Conservation (phyloP, 805 yeast species). For the Kuraishia molischiana region DNA sequence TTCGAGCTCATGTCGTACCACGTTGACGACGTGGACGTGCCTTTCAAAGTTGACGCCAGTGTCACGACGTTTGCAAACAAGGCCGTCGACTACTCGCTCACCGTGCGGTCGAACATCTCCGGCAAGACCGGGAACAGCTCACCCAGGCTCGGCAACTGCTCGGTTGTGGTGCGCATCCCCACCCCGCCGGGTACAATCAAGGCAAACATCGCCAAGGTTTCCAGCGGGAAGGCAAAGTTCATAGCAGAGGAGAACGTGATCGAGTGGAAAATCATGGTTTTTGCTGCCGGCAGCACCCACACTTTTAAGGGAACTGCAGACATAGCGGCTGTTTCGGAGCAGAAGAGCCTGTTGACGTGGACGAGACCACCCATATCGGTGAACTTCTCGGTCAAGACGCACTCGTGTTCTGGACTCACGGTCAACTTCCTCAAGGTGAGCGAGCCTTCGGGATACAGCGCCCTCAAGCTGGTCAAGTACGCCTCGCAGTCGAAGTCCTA, state of each 20-base stretch:
- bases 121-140: constrained; percentile 47
- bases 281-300: constrained; percentile 57
- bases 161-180: constrained; percentile 57
- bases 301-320: constrained; percentile 41
- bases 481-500: constrained; percentile 68
- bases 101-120: constrained; percentile 53
- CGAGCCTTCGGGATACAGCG: constrained; percentile 49
- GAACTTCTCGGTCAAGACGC: constrained; percentile 62
- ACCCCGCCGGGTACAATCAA: constrained; percentile 54
- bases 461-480: constrained; percentile 87
- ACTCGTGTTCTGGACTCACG: constrained; percentile 64
- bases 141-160: constrained; percentile 51
- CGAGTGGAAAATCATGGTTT: constrained; percentile 62
- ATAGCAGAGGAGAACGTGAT: constrained; percentile 55
- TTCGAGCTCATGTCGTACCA: constrained; percentile 77
- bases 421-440: constrained; percentile 63
- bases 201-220: constrained; percentile 27
- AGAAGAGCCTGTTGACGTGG: constrained; percentile 34
- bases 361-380: constrained; percentile 67
- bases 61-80: constrained; percentile 33
- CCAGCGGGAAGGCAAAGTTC: constrained; percentile 62
- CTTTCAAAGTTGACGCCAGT: constrained; percentile 57
- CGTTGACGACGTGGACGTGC: constrained; percentile 50
- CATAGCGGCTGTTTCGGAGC: constrained; percentile 16
- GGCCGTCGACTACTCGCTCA: constrained; percentile 45